Percentiles rank a stretch among this genome's conserved stretches.
Evolutionary conservation across 495 filamentous ascomycete genomes (phyloP).

Genomic region (Evernia prunastri): DNA sequence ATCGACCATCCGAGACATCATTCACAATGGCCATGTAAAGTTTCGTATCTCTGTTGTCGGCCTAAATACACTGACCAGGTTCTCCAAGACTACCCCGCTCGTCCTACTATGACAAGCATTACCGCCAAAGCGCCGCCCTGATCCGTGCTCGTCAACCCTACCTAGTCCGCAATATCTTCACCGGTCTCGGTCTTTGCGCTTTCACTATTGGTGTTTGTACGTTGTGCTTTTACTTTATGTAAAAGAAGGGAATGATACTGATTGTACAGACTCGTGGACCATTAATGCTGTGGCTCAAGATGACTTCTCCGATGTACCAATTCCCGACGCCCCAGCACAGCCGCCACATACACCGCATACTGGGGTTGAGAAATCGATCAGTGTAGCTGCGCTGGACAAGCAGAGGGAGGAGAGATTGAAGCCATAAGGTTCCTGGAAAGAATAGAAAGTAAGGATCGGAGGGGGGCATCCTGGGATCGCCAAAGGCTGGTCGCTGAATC

Average conservation of each 20-base stretch:
- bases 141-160: conserved; percentile 87
- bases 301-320: conserved; percentile 92
- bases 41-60: too few relatives aligned
- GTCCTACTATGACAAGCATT: conserved; percentile 83
- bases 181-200: conserved; percentile 60
- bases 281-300: conserved; percentile 88
- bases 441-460: not conserved
- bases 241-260: not conserved
- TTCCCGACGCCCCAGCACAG: conserved; percentile 62
- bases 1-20: not conserved
- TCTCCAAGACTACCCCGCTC: conserved; percentile 57
- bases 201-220: conserved; percentile 77
- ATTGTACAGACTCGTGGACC: conserved; percentile 71
- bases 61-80: not conserved
- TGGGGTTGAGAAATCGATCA: conserved; percentile 18
- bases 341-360: conserved; percentile 29
- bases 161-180: conserved; percentile 78
- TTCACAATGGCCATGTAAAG: conserved; percentile 11
- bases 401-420: conserved; percentile 14
- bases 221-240: conserved; percentile 29
- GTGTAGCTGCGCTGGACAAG: conserved; percentile 16
- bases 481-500: not conserved
- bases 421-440: not conserved
- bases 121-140: conserved; percentile 73
- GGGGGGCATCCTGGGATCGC: not conserved